phyloP scores from a whole-genome alignment of 345 rosid species.

The Linum lewisii region DNA sequence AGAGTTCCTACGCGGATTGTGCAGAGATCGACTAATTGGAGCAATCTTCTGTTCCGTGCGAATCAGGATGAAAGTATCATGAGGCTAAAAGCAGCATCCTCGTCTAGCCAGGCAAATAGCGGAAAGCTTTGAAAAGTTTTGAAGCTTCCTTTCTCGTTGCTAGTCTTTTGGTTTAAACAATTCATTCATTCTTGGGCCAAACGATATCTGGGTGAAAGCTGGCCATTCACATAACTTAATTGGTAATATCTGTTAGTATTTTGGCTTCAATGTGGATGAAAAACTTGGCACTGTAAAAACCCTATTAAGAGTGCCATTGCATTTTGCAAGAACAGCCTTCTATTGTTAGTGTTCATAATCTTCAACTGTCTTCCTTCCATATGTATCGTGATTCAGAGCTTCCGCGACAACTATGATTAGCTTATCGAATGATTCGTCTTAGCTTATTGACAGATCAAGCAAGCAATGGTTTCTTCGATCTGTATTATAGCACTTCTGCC shows the following conservation, averaged over 20 bases:
- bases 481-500: slow-evolving; percentile 10
- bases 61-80: slow-evolving; percentile 41
- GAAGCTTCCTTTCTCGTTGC: slow-evolving; percentile 12
- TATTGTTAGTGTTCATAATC: slow-evolving; percentile 12
- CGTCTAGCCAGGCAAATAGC: slow-evolving; percentile 30
- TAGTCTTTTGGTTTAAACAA: slow-evolving; percentile 15
- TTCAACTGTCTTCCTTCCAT: slow-evolving; percentile 13
- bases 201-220: slow-evolving; percentile 6
- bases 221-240: slow-evolving; percentile 9
- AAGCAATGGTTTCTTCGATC: too few species aligned
- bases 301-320: slow-evolving; percentile 3
- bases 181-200: slow-evolving; percentile 40
- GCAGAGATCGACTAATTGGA: slow-evolving; percentile 61
- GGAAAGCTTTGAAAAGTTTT: slow-evolving; percentile 41
- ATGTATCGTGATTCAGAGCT: not conserved
- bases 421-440: too few species aligned
- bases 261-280: not conserved
- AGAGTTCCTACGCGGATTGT: slow-evolving; percentile 67
- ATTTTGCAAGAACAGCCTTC: slow-evolving; percentile 14
- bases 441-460: too few species aligned
- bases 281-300: not conserved
- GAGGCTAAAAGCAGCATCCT: slow-evolving; percentile 38
- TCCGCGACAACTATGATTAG: not conserved
- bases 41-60: slow-evolving; percentile 31
- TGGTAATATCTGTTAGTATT: slow-evolving; percentile 6